These are phyloP conservation scores for Patellifolia procumbens DNA, from an alignment of 179 eudicot genomes.

Conservation along the genomic window DNA sequence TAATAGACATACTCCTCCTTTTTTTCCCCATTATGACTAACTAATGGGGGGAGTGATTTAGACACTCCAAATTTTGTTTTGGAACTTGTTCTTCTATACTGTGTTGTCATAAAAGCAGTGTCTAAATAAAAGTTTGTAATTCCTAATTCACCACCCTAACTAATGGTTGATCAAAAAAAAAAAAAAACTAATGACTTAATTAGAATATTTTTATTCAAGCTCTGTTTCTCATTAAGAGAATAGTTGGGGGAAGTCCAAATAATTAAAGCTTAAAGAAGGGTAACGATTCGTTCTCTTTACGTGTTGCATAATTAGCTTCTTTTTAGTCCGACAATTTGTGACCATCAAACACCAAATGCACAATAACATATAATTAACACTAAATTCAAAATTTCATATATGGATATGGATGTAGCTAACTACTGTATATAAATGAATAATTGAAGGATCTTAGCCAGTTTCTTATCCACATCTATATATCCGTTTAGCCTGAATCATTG, in stretches of 20 bases:
- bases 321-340: background rate
- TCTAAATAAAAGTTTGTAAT: too few species aligned
- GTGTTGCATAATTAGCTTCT: slow-evolving; percentile 7
- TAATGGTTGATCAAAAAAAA: too few species aligned
- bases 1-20: too few species aligned
- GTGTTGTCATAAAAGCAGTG: too few species aligned
- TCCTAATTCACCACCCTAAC: too few species aligned
- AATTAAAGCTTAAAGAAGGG: slow-evolving; percentile 13
- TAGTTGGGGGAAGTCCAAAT: slow-evolving; percentile 18
- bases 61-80: too few species aligned
- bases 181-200: too few species aligned
- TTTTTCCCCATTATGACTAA: too few species aligned
- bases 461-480: slow-evolving; percentile 24
- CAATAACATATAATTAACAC: background rate
- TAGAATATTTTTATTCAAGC: background rate
- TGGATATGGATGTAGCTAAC: background rate
- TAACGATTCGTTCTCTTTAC: background rate
- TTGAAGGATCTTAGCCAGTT: slow-evolving; percentile 5
- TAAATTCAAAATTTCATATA: background rate
- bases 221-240: slow-evolving; percentile 2
- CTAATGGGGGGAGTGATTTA: too few species aligned
- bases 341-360: slow-evolving; percentile 18
- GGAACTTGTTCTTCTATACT: too few species aligned
- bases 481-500: slow-evolving; percentile 19
- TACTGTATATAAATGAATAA: background rate